These are phyloP conservation scores for Fusarium brachygibbosum DNA, from an alignment of 2,329 filamentous ascomycete genomes.

Conservation along the genomic window DNA sequence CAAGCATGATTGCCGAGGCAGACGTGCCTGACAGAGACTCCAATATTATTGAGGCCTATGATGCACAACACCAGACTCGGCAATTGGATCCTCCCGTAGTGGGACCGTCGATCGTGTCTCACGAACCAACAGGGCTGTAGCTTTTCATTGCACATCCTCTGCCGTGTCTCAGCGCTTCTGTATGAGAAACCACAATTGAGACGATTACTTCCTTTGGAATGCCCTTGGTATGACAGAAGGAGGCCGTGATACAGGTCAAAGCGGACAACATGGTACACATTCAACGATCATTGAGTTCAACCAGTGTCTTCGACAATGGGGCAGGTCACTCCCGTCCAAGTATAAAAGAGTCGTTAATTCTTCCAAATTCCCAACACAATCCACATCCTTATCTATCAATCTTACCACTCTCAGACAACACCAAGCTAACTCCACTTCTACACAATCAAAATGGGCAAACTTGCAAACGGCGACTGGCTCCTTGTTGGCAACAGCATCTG, in stretches of 20 bases:
- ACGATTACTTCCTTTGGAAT: not conserved
- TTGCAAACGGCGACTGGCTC: conserved; percentile 28
- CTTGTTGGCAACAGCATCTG: conserved; percentile 18
- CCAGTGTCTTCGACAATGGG: no score
- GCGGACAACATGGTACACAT: not conserved
- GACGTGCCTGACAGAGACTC: not conserved
- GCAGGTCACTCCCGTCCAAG: not conserved
- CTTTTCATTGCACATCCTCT: not conserved
- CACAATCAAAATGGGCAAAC: conserved; percentile 5
- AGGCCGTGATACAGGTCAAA: not conserved
- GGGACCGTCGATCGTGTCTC: not conserved
- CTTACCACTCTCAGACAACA: not conserved
- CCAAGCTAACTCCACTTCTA: not conserved
- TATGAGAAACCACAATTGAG: not conserved
- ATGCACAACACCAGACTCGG: not conserved
- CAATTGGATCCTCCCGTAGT: not conserved
- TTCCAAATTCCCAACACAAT: not conserved
- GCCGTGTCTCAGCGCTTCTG: not conserved
- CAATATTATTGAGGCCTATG: not conserved
- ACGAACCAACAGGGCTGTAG: not conserved
- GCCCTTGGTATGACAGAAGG: not conserved
- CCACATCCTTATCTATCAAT: not conserved
- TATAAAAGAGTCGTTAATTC: not conserved
- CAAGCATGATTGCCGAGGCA: no score
- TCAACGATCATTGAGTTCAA: not conserved